Percentiles rank a stretch among this genome's conserved stretches.
phyloP scores from a whole-genome alignment of 2,329 filamentous ascomycete species.

The Didymella exigua region DNA sequence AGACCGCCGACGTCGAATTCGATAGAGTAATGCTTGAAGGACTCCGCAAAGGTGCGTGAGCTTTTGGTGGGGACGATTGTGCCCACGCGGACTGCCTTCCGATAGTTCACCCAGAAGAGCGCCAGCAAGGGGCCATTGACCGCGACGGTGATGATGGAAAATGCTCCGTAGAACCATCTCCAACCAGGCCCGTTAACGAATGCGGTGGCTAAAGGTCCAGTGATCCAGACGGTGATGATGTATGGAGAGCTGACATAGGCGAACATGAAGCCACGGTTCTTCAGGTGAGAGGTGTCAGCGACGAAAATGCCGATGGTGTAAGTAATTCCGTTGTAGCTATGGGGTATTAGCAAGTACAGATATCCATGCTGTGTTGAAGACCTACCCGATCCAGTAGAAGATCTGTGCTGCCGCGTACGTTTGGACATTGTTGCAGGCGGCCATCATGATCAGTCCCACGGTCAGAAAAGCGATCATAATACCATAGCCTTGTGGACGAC shows the following conservation, averaged over 20 bases:
- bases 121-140: constrained; percentile 66
- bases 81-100: constrained; percentile 63
- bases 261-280: constrained; percentile 67
- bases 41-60: constrained; percentile 55
- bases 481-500: constrained; percentile 43
- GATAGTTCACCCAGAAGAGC: constrained; percentile 61
- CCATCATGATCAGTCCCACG: constrained; percentile 65
- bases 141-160: constrained; percentile 66
- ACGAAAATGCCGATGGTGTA: constrained; percentile 69
- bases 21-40: constrained; percentile 59
- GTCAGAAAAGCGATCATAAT: constrained; percentile 29
- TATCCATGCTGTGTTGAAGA: constrained; percentile 18
- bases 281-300: constrained; percentile 67
- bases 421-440: constrained; percentile 63
- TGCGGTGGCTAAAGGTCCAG: constrained; percentile 23
- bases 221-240: constrained; percentile 30
- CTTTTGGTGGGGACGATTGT: constrained; percentile 51
- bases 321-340: constrained; percentile 55
- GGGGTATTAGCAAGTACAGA: not conserved
- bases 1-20: constrained; percentile 69
- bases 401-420: constrained; percentile 68
- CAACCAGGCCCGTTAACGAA: constrained; percentile 59
- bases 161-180: constrained; percentile 71
- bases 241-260: constrained; percentile 48
- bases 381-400: constrained; percentile 66